Base-by-base conservation (phyloP, 2,329 filamentous ascomycete species). In the Thelonectria blattea region DNA sequence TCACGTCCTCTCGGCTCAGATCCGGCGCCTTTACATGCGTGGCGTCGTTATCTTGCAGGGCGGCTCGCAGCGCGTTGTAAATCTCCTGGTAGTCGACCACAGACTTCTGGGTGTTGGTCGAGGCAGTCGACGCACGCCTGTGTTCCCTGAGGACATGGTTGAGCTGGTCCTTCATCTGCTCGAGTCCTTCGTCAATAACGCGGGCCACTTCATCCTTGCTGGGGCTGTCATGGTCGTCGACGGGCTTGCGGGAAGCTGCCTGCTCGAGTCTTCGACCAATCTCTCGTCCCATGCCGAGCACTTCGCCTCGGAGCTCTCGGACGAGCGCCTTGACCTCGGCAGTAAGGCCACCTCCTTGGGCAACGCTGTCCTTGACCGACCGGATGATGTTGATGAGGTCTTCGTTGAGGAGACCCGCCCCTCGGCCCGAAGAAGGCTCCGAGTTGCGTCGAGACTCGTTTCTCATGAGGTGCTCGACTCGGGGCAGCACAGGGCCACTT, bases 271-370 rank as follows among this genome's bases (percentile, higher is more conserved):
- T 90, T 58, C 92, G 89, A 42, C 91, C 93, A 49, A 98, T 87
- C 66, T 97, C 93, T 58, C 94, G 85, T 4, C 94, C 94, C 93
- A 97, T 97, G 3, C 93, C 93, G 5, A 97, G 83, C 9, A 98
- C 93, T 73, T 98, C 94, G 3, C 93, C 93, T 20, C 94, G 89
- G 37, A 98, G 83, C 71, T 97, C 93, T 22, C 93, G 89, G 9
- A 97, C 91, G 9, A 97, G 83, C 4, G 92, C 89, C 76, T 98
- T 98, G 65, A 97, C 92, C 74, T 96, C 92, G 56, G 92, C 92
- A 2, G 93, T 97, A 52, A 97, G 84, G 5, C 93, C 92, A 59
- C 94, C 94, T 42, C 91, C 88, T 74, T 96, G 91, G 0, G 91
- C 84, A 58, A 97, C 91, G 68, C 93, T 97, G 73, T 96, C 93